Evolutionary conservation across 306 rosid genomes (phyloP).

Genomic region (Carpinus viminea): DNA sequence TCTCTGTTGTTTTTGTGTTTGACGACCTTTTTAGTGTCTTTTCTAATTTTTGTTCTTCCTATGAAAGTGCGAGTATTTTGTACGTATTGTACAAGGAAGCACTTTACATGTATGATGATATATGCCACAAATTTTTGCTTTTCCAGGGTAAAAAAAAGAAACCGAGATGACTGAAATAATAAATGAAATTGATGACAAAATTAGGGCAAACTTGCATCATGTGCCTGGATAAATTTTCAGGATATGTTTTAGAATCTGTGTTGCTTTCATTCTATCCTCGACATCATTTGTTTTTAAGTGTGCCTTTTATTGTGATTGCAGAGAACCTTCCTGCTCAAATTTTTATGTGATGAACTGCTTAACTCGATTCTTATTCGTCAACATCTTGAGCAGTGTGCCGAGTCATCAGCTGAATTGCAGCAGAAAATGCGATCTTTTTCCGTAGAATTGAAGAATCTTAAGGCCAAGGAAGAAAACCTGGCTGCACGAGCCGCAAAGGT

Average conservation of each 20-base stretch:
- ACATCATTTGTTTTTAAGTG: slow-evolving; percentile 14
- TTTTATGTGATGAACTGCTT: slow-evolving; percentile 90
- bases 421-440: slow-evolving; percentile 76
- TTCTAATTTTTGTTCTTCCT: background rate
- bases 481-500: slow-evolving; percentile 69
- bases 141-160: background rate
- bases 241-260: slow-evolving; percentile 9
- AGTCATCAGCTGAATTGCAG: slow-evolving; percentile 72
- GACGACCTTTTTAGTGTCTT: background rate
- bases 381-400: slow-evolving; percentile 92
- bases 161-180: background rate
- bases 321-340: slow-evolving; percentile 81
- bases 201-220: background rate
- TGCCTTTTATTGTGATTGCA: slow-evolving; percentile 46
- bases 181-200: background rate
- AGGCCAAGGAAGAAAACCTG: slow-evolving; percentile 72
- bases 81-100: background rate
- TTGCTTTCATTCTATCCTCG: slow-evolving; percentile 13
- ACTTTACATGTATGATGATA: background rate
- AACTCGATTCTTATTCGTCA: slow-evolving; percentile 71
- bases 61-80: background rate
- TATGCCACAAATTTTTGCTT: background rate
- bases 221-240: slow-evolving; percentile 21
- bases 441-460: slow-evolving; percentile 85
- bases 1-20: background rate